These are phyloP conservation scores for Noccaea bulbosa DNA, from an alignment of 345 rosid genomes.

Conservation along the genomic window DNA sequence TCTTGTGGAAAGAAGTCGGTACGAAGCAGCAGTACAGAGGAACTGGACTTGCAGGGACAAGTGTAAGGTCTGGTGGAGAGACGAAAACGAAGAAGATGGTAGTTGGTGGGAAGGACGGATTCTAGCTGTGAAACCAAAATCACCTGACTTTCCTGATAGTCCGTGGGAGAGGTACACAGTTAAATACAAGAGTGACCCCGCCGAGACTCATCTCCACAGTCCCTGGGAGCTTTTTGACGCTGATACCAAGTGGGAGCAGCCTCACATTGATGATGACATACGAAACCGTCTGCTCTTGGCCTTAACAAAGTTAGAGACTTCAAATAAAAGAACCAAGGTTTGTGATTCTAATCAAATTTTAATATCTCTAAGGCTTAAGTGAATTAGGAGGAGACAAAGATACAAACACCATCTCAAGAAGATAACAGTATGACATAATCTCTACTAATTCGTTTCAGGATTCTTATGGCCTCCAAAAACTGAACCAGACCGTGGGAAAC, in stretches of 20 bases:
- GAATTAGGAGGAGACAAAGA: slow-evolving; percentile 17
- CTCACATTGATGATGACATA: slow-evolving; percentile 61
- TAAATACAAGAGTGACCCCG: slow-evolving; percentile 78
- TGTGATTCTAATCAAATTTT: slow-evolving; percentile 17
- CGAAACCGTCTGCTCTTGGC: slow-evolving; percentile 60
- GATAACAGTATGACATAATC: slow-evolving; percentile 20
- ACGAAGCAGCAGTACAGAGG: slow-evolving; percentile 73
- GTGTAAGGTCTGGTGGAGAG: slow-evolving; percentile 97
- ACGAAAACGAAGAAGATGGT: slow-evolving; percentile 82
- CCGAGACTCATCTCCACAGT: slow-evolving; percentile 80
- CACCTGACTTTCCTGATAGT: slow-evolving; percentile 77
- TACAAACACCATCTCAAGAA: slow-evolving; percentile 7
- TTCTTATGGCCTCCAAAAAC: slow-evolving; percentile 69
- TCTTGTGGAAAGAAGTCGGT: slow-evolving; percentile 93
- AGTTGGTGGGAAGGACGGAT: slow-evolving; percentile 97
- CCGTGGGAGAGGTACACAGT: slow-evolving; percentile 95
- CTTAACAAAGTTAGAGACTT: slow-evolving; percentile 63
- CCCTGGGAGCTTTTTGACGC: slow-evolving; percentile 99
- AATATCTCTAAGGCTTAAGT: slow-evolving; percentile 13
- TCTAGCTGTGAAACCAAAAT: slow-evolving; percentile 68
- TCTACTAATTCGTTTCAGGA: slow-evolving; percentile 61
- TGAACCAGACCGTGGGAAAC: slow-evolving; percentile 74
- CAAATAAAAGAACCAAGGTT: slow-evolving; percentile 67
- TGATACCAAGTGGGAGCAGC: slow-evolving; percentile 72
- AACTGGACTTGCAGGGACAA: slow-evolving; percentile 92